These are phyloP conservation scores for Ephemerocybe angulata DNA, from an alignment of 768 basidiomycete species.

Conservation along the genomic window DNA sequence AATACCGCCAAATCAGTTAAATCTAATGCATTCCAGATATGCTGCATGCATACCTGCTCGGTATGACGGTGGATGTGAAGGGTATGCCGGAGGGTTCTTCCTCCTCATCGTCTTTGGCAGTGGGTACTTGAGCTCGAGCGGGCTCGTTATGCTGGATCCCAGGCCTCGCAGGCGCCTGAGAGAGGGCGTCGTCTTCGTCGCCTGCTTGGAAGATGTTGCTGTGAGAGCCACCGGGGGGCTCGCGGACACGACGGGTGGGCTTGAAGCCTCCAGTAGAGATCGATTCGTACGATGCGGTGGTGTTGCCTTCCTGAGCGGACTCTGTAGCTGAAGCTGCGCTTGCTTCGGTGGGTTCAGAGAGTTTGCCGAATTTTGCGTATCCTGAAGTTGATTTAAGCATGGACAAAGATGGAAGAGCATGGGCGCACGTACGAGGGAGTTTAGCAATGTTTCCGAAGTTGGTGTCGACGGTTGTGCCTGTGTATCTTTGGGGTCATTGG, in stretches of 20 bases:
- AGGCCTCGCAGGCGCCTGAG: conserved; percentile 47
- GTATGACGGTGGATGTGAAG: conserved; percentile 38
- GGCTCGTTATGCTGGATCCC: not conserved
- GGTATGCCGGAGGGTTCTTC: conserved; percentile 31
- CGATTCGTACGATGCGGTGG: conserved; percentile 9
- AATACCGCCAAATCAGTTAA: too few species aligned
- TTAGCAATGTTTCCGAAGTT: conserved; percentile 72
- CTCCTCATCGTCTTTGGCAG: conserved; percentile 14
- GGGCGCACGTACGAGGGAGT: conserved; percentile 55
- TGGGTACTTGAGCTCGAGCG: not conserved
- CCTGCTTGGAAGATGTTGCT: conserved; percentile 47
- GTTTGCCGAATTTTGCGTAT: conserved; percentile 68
- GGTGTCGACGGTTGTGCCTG: conserved; percentile 72
- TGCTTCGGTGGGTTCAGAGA: conserved; percentile 24
- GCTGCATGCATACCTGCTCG: conserved; percentile 43
- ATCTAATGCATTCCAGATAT: not conserved
- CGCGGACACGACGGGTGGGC: conserved; percentile 56
- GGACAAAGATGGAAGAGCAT: not conserved
- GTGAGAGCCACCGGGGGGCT: conserved; percentile 49
- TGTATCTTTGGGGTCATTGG: conserved; percentile 45
- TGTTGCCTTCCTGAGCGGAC: not conserved
- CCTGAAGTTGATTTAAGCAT: conserved; percentile 35
- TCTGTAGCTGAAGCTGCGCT: not conserved
- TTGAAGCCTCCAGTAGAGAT: conserved; percentile 35
- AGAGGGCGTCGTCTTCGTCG: conserved; percentile 59